phyloP scores from a whole-genome alignment of 2,329 filamentous ascomycete genomes.

The Paraconiothyrium sp. region DNA sequence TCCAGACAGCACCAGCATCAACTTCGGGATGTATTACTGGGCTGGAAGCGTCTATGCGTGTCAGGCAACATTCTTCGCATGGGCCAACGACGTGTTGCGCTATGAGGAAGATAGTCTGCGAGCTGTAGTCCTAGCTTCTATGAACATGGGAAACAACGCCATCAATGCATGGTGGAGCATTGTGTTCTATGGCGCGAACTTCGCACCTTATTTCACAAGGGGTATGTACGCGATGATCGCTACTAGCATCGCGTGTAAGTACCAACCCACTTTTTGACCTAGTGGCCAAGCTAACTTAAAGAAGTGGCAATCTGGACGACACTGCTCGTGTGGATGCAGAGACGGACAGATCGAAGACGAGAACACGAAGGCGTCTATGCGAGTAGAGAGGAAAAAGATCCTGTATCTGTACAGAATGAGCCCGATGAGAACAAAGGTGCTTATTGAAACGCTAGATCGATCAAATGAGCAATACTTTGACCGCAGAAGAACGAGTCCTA shows the following conservation, averaged over 20 bases:
- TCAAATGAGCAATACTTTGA: background rate
- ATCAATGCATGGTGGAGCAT: conserved; percentile 80
- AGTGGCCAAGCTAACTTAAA: conserved; percentile 10
- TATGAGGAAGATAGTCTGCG: conserved; percentile 70
- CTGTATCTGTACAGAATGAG: background rate
- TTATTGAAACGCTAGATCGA: conserved; percentile 10
- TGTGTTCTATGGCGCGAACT: conserved; percentile 73
- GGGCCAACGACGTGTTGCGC: conserved; percentile 76
- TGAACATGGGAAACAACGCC: conserved; percentile 75
- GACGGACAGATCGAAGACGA: conserved; percentile 50
- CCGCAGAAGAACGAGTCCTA: background rate
- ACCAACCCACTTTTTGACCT: background rate
- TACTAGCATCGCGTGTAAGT: conserved; percentile 61
- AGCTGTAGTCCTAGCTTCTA: conserved; percentile 73
- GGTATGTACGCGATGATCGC: conserved; percentile 82
- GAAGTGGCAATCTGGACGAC: conserved; percentile 67
- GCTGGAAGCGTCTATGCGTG: conserved; percentile 76
- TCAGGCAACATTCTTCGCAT: conserved; percentile 78
- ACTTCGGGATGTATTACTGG: conserved; percentile 75
- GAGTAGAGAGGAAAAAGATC: conserved; percentile 17
- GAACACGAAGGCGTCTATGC: conserved; percentile 19
- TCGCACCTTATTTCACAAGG: conserved; percentile 72
- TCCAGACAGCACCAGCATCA: conserved; percentile 61
- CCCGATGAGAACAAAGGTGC: background rate
- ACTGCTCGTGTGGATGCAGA: conserved; percentile 60